Evolutionary conservation across 805 yeast species (phyloP).

Genomic region (Hanseniaspora jakobsenii): DNA sequence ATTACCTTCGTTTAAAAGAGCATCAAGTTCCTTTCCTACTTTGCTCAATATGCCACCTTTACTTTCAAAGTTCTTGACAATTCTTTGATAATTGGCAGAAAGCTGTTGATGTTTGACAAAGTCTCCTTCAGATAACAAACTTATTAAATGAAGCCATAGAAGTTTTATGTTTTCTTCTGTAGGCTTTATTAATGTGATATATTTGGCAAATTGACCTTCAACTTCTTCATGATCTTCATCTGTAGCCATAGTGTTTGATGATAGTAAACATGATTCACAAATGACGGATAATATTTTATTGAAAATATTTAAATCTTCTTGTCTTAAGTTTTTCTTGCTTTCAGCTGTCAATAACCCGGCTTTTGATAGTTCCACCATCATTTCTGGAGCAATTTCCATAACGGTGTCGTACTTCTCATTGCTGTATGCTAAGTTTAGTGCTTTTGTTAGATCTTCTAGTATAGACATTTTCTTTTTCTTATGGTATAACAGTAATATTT

Average conservation of each 20-base stretch:
- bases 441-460: conserved; percentile 55
- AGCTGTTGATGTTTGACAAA: conserved; percentile 13
- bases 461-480: conserved; percentile 31
- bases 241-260: too few species aligned
- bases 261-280: conserved; percentile 67
- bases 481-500: not conserved
- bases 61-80: conserved; percentile 42
- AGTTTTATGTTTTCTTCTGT: conserved; percentile 8
- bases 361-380: conserved; percentile 70
- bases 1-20: conserved; percentile 92
- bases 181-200: conserved; percentile 52
- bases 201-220: conserved; percentile 42
- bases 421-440: conserved; percentile 54
- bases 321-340: conserved; percentile 28
- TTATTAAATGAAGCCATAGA: conserved; percentile 48
- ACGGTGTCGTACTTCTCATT: conserved; percentile 51
- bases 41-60: too few species aligned
- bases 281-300: conserved; percentile 81
- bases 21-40: conserved; percentile 84
- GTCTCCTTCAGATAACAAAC: conserved; percentile 69
- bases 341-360: conserved; percentile 66
- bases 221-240: conserved; percentile 54
- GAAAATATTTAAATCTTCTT: conserved; percentile 63
- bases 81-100: conserved; percentile 80
- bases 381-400: conserved; percentile 48